Conservation (phyloP, 2,329 filamentous ascomycete species). For the Fusarium armeniacum region DNA sequence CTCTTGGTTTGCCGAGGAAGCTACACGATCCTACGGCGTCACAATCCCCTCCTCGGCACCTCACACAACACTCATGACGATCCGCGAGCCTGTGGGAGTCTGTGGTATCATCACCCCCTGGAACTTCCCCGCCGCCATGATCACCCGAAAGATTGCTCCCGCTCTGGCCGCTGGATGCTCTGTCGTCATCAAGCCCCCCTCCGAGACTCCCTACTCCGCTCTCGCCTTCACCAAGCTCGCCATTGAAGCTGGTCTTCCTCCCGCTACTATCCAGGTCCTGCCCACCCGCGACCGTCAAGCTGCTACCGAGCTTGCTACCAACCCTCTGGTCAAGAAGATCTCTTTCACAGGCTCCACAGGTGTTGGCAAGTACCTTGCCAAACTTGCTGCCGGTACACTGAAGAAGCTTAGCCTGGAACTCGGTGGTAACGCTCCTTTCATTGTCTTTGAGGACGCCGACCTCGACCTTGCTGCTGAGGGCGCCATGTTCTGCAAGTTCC, state of each 20-base stretch:
- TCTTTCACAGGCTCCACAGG: slow-evolving; percentile 77
- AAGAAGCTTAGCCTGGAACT: slow-evolving; percentile 79
- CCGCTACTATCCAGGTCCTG: slow-evolving; percentile 49
- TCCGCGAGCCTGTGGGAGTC: slow-evolving; percentile 66
- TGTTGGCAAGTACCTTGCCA: slow-evolving; percentile 73
- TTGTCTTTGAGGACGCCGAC: slow-evolving; percentile 77
- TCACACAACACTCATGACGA: slow-evolving; percentile 75
- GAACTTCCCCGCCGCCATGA: slow-evolving; percentile 52
- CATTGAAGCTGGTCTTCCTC: slow-evolving; percentile 78
- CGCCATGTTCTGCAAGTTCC: slow-evolving; percentile 61
- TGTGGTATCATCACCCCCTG: slow-evolving; percentile 63
- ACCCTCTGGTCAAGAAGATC: slow-evolving; percentile 64
- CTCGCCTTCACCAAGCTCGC: slow-evolving; percentile 79
- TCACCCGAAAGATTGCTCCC: slow-evolving; percentile 60
- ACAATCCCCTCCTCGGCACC: slow-evolving; percentile 72
- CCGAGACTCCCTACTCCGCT: slow-evolving; percentile 80
- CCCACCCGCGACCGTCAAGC: slow-evolving; percentile 51
- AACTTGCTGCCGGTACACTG: slow-evolving; percentile 71
- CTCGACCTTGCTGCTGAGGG: slow-evolving; percentile 70
- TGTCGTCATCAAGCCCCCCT: slow-evolving; percentile 80
- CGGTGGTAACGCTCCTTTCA: slow-evolving; percentile 76
- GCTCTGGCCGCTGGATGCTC: slow-evolving; percentile 81
- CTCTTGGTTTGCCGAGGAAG: slow-evolving; percentile 69
- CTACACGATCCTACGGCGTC: slow-evolving; percentile 68
- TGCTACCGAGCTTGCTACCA: slow-evolving; percentile 51